Percentiles rank a stretch among this genome's conserved stretches.
Conservation (phyloP, 306 rosid species). For the Fragaria vesca region DNA sequence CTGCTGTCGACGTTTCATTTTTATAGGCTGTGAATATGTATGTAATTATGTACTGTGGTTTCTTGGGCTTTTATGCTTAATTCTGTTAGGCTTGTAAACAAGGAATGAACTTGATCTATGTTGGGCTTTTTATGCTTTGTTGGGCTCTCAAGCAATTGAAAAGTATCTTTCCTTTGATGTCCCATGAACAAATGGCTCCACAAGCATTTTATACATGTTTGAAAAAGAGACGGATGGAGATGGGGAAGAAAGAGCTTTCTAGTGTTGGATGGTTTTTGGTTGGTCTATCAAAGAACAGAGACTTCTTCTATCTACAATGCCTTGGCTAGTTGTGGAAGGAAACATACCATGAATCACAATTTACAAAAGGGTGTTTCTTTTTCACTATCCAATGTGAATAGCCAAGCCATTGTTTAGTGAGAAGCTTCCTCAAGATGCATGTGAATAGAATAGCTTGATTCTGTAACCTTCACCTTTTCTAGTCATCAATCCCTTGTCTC, state of each 20-base stretch:
- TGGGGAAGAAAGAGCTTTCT: neutral
- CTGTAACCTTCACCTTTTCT: slow-evolving; percentile 36
- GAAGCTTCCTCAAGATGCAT: slow-evolving; percentile 27
- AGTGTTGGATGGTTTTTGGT: neutral
- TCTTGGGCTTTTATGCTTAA: neutral
- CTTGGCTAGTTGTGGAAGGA: neutral
- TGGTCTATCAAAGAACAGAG: neutral
- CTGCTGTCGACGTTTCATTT: slow-evolving; percentile 10
- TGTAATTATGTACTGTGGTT: no score
- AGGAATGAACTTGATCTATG: neutral
- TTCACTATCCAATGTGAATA: neutral
- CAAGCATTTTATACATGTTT: neutral
- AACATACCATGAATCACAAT: neutral
- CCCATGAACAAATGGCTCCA: neutral
- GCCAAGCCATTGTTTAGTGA: neutral
- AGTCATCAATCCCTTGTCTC: slow-evolving; percentile 52
- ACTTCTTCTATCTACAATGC: neutral
- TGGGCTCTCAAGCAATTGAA: neutral
- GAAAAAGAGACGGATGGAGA: neutral
- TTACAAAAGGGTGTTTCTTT: neutral
- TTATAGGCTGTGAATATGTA: neutral
- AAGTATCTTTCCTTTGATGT: neutral
- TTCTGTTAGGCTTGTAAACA: neutral
- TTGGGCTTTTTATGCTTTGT: neutral
- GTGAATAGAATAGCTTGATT: slow-evolving; percentile 48